These are phyloP conservation scores for Chaetoscypha palmicola DNA, from an alignment of 2,329 filamentous ascomycete species.

Conservation along the genomic window DNA sequence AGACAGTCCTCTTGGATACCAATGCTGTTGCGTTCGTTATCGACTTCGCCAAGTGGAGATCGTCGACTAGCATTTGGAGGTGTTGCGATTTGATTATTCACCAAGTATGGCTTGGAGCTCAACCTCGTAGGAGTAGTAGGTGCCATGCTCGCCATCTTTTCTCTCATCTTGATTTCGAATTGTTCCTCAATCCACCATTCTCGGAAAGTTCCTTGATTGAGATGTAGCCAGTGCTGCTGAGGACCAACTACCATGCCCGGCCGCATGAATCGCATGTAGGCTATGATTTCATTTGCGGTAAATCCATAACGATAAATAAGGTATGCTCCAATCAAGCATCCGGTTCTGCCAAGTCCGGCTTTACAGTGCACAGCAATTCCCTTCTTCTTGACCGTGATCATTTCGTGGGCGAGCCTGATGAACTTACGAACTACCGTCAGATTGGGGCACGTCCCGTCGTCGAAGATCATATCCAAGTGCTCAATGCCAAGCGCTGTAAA, in stretches of 20 bases:
- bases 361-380: conserved; percentile 98
- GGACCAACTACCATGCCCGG: conserved; percentile 98
- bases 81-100: conserved; percentile 67
- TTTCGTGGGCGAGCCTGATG: conserved; percentile 89
- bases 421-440: conserved; percentile 88
- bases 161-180: conserved; percentile 39
- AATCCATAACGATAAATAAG: conserved; percentile 96
- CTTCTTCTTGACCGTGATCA: conserved; percentile 84
- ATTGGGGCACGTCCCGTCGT: conserved; percentile 92
- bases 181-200: conserved; percentile 87
- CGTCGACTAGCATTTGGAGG: conserved; percentile 75
- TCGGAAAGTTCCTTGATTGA: conserved; percentile 95
- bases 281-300: conserved; percentile 93
- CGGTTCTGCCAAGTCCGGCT: conserved; percentile 88
- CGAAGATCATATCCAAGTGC: conserved; percentile 99
- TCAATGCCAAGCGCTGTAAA: conserved; percentile 93
- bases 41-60: conserved; percentile 88
- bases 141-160: conserved; percentile 40
- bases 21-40: conserved; percentile 64
- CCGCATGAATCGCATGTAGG: conserved; percentile 98
- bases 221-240: conserved; percentile 96
- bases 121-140: conserved; percentile 56
- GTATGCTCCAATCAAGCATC: conserved; percentile 94
- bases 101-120: conserved; percentile 50
- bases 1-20: conserved; percentile 82